These are phyloP conservation scores for Mycena metata DNA, from an alignment of 768 basidiomycete genomes.

Conservation along the genomic window DNA sequence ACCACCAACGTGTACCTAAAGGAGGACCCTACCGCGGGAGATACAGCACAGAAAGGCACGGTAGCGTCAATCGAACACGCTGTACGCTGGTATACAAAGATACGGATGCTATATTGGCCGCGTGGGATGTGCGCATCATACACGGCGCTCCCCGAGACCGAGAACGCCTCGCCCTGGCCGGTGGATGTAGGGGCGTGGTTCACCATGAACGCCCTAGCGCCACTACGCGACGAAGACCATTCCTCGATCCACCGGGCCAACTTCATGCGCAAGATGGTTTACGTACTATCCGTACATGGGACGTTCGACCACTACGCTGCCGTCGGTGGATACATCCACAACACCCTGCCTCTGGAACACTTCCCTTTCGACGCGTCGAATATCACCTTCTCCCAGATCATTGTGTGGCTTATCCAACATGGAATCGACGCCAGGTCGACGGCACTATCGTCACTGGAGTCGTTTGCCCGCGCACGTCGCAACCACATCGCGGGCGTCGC, in stretches of 20 bases:
- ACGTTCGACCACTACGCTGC: neutral
- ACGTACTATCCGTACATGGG: neutral
- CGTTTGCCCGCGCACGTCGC: neutral
- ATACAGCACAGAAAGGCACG: neutral
- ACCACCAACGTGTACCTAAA: neutral
- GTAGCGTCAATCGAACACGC: neutral
- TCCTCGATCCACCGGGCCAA: neutral
- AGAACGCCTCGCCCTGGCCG: neutral
- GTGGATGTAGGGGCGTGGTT: neutral
- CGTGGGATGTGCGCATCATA: neutral
- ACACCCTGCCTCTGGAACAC: neutral
- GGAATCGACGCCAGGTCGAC: neutral
- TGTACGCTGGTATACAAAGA: neutral
- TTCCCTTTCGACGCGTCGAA: neutral
- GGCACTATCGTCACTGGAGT: neutral
- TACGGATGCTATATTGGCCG: neutral
- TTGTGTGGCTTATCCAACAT: constrained; percentile 9
- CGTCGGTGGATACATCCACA: neutral
- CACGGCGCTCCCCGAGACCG: neutral
- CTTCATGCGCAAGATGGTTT: neutral
- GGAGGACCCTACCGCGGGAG: neutral
- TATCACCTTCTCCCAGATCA: neutral
- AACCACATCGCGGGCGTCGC: neutral
- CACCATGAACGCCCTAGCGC: neutral
- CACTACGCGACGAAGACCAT: neutral